Evolutionary conservation across 345 rosid species (phyloP).

Genomic region (Brassica napus): Da-Ae NC_063451.1:34289501-34290000

Average conservation of each 20-base stretch:
- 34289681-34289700: constrained; percentile 57
- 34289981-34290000: too few relatives aligned
- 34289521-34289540: constrained; percentile 65
- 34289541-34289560: constrained; percentile 86
- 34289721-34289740: constrained; percentile 90
- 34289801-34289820: constrained; percentile 18
- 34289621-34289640: constrained; percentile 62
- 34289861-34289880: constrained; percentile 38
- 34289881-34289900: not conserved
- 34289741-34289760: constrained; percentile 88
- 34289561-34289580: constrained; percentile 76
- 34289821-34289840: constrained; percentile 35
- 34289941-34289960: too few relatives aligned
- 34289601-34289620: constrained; percentile 6
- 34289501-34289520: constrained; percentile 75
- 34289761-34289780: constrained; percentile 72
- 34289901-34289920: not conserved
- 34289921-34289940: not conserved
- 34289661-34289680: constrained; percentile 92
- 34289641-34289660: constrained; percentile 68
- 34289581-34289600: constrained; percentile 55
- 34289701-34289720: constrained; percentile 56
- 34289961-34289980: too few relatives aligned
- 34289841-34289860: constrained; percentile 49
- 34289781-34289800: constrained; percentile 37